Evolutionary conservation across 2,329 filamentous ascomycete species (phyloP).

Genomic region (Pseudodiploospora longispora): DNA sequence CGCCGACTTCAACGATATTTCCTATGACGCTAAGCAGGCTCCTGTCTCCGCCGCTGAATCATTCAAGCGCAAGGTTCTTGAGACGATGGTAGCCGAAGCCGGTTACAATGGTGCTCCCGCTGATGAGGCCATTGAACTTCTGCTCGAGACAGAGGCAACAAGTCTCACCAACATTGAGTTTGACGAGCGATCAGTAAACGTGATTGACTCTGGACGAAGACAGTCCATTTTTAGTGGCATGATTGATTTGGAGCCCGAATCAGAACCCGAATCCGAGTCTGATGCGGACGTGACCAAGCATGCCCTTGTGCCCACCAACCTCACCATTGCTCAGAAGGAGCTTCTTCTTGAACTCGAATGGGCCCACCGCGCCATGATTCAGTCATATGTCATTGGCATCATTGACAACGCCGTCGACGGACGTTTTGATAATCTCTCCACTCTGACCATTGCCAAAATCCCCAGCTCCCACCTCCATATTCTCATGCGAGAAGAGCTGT

Average conservation of each 20-base stretch:
- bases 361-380: constrained; percentile 60
- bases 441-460: constrained; percentile 55
- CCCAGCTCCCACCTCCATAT: constrained; percentile 52
- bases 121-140: constrained; percentile 25
- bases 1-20: constrained; percentile 16
- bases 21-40: constrained; percentile 14
- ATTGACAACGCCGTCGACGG: constrained; percentile 45
- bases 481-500: constrained; percentile 51
- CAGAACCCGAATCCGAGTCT: constrained; percentile 12
- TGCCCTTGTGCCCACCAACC: constrained; percentile 42
- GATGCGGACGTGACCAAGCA: constrained; percentile 10
- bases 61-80: constrained; percentile 24
- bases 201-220: neutral
- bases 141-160: constrained; percentile 27
- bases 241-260: constrained; percentile 13
- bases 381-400: constrained; percentile 57
- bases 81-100: constrained; percentile 29
- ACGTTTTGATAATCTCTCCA: constrained; percentile 46
- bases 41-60: constrained; percentile 17
- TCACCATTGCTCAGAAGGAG: constrained; percentile 58
- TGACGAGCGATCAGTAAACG: constrained; percentile 19
- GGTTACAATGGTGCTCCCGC: constrained; percentile 23
- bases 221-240: constrained; percentile 4
- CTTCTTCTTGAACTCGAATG: constrained; percentile 62
- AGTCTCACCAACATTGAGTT: constrained; percentile 22